Conservation (phyloP, 225 moss, liverwort and hornwort species). For the Pleurozium schreberi region DNA sequence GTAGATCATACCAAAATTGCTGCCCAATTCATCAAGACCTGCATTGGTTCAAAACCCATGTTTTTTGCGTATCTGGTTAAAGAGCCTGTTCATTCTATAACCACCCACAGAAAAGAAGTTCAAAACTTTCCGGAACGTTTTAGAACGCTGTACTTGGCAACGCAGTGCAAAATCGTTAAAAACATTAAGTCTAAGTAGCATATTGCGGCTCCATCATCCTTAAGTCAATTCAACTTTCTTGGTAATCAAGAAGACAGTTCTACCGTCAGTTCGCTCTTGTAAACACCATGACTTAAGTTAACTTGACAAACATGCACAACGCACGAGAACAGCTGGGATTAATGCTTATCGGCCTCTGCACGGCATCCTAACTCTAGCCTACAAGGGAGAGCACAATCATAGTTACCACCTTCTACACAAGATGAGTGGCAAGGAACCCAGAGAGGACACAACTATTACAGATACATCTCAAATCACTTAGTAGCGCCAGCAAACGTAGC, state of each 20-base stretch:
- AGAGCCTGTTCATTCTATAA: neutral
- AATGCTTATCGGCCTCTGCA: neutral
- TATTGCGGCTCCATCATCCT: neutral
- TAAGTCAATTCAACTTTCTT: neutral
- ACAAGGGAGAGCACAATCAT: neutral
- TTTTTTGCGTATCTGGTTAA: neutral
- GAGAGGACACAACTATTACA: neutral
- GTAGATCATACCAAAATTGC: neutral
- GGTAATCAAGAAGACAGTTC: neutral
- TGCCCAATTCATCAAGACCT: neutral
- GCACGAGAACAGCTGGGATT: neutral
- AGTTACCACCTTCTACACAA: neutral
- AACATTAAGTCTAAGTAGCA: neutral
- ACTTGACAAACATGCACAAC: neutral
- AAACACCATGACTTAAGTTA: neutral
- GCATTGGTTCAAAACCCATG: neutral
- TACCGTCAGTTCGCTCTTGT: neutral
- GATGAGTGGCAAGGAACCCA: neutral
- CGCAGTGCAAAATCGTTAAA: neutral
- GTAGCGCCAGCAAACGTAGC: neutral
- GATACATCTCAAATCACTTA: neutral
- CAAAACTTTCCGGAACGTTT: neutral
- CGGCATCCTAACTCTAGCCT: neutral
- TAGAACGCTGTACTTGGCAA: neutral
- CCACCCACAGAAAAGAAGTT: neutral